Conservation (phyloP, 169 alveolate genomes). For the Plasmodium blacklocki region DNA sequence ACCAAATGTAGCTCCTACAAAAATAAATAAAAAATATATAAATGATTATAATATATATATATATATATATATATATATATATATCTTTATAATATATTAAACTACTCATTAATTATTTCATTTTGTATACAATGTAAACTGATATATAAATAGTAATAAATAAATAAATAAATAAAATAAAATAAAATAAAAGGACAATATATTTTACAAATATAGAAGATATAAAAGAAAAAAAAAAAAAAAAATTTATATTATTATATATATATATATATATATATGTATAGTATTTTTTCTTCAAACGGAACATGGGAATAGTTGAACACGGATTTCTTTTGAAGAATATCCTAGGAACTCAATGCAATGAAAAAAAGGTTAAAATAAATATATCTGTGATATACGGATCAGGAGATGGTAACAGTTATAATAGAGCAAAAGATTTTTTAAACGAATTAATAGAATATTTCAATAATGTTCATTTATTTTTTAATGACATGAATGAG, state of each 20-base stretch:
- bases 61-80: too few species aligned
- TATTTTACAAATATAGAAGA: not conserved
- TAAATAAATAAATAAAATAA: not conserved
- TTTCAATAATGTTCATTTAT: conserved; percentile 19
- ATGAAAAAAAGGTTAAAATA: conserved; percentile 29
- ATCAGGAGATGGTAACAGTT: conserved; percentile 33
- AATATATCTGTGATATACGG: conserved; percentile 40
- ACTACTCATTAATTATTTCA: too few species aligned
- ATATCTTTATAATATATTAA: too few species aligned
- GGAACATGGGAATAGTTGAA: too few species aligned
- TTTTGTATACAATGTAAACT: too few species aligned
- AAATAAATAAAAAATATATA: too few species aligned
- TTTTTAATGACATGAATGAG: conserved; percentile 16
- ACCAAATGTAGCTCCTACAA: too few species aligned
- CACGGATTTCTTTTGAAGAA: conserved; percentile 3
- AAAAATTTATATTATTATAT: not conserved
- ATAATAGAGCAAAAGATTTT: conserved; percentile 23
- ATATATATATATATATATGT: too few species aligned
- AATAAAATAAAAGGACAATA: not conserved
- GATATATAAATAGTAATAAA: not conserved
- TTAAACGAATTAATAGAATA: conserved; percentile 53
- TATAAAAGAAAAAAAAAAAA: not conserved
- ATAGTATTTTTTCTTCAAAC: too few species aligned
- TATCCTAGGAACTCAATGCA: not conserved
- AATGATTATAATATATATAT: too few species aligned